Evolutionary conservation across 345 rosid genomes (phyloP).

Genomic region (Corchorus olitorius): DNA sequence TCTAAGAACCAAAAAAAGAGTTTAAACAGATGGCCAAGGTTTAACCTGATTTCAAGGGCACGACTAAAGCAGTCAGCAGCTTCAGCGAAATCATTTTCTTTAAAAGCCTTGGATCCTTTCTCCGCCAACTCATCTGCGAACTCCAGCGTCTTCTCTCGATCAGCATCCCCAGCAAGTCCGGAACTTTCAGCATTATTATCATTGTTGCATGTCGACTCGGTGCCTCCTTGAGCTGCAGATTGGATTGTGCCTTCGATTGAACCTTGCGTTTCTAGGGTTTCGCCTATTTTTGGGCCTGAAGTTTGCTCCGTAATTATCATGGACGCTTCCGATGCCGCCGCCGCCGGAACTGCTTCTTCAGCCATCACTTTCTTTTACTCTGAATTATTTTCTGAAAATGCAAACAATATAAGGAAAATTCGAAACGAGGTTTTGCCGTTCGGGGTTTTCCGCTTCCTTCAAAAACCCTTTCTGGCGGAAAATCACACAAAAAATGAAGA

Average conservation of each 20-base stretch:
- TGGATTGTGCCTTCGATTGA: conserved; percentile 52
- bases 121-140: conserved; percentile 63
- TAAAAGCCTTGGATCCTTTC: conserved; percentile 61
- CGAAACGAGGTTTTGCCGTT: background rate
- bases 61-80: conserved; percentile 96
- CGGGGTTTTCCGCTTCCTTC: background rate
- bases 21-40: background rate
- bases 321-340: conserved; percentile 30
- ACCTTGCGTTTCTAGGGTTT: conserved; percentile 38
- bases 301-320: conserved; percentile 28
- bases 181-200: conserved; percentile 48
- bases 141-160: conserved; percentile 59
- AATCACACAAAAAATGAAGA: background rate
- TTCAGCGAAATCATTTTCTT: conserved; percentile 61
- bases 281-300: background rate
- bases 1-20: background rate
- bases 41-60: conserved; percentile 85
- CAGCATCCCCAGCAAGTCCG: conserved; percentile 40
- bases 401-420: background rate
- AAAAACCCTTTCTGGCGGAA: conserved; percentile 36
- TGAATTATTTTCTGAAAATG: background rate
- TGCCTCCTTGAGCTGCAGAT: conserved; percentile 47
- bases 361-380: conserved; percentile 33
- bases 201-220: conserved; percentile 67
- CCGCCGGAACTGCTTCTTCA: conserved; percentile 42